Percentiles rank a stretch among this genome's conserved stretches.
phyloP scores from a whole-genome alignment of 805 yeast genomes.

The Candida sakaeoensis region DNA sequence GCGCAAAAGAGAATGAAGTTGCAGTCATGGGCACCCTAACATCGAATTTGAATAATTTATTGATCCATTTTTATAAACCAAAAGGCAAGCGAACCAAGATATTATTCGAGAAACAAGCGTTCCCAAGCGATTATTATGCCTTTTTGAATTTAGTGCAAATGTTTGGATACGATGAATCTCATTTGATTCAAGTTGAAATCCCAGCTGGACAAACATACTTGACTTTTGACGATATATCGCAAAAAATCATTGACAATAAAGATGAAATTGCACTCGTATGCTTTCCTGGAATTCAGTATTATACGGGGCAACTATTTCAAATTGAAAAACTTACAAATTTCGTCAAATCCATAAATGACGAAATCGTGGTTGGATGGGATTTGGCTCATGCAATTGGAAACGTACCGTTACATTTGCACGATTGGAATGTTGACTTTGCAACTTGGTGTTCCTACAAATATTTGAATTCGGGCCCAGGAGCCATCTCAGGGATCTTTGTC shows the following conservation, averaged over 20 bases:
- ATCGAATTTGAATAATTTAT: slow-evolving; percentile 69
- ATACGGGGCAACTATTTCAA: slow-evolving; percentile 85
- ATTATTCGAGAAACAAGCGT: slow-evolving; percentile 80
- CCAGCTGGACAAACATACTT: slow-evolving; percentile 54
- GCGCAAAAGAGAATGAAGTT: slow-evolving; percentile 72
- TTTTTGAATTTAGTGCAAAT: slow-evolving; percentile 67
- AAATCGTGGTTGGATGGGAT: slow-evolving; percentile 83
- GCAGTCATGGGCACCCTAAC: slow-evolving; percentile 88
- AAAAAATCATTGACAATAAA: slow-evolving; percentile 50
- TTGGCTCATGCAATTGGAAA: slow-evolving; percentile 94
- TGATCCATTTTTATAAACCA: slow-evolving; percentile 75
- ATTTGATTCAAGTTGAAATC: slow-evolving; percentile 63
- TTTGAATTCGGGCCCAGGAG: slow-evolving; percentile 91
- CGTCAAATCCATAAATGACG: slow-evolving; percentile 42
- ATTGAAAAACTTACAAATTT: slow-evolving; percentile 63
- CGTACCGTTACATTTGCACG: slow-evolving; percentile 70
- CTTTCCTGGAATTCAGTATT: slow-evolving; percentile 87
- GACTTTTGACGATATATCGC: slow-evolving; percentile 59
- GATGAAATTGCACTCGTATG: slow-evolving; percentile 69
- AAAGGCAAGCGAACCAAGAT: slow-evolving; percentile 57
- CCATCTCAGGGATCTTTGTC: slow-evolving; percentile 80
- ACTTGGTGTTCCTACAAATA: slow-evolving; percentile 94
- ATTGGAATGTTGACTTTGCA: slow-evolving; percentile 92
- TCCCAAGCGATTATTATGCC: slow-evolving; percentile 91
- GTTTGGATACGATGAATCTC: slow-evolving; percentile 50